Evolutionary conservation across 2,329 filamentous ascomycete species (phyloP), one percentile per base, ranked within the genome.

Genomic region (Colletotrichum sp.): DNA sequence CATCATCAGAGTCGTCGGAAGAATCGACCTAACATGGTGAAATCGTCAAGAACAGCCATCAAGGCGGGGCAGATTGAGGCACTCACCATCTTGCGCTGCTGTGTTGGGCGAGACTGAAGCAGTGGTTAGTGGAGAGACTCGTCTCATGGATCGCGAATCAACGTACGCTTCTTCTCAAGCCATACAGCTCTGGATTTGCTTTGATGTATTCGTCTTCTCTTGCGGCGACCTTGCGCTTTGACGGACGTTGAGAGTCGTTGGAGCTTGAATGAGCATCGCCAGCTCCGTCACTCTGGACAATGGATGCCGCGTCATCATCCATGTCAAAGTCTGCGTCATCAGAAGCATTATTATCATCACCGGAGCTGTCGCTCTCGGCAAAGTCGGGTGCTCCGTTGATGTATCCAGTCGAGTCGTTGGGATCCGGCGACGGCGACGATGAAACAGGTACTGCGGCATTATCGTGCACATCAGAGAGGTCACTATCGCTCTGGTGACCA

Each of bases 101-200:
- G 90, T 72, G 88, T 87, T 60, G 91, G 90, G 70, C 91, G 90
- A 72, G 89, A 89, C 90, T 92, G 79, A 61, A 34, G 57, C 26
- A 24, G 9, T 58, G 64, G 66, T 69, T 66, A 71, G 55, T 70
- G 60, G 36, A 70, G n/a, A 43, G 72, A 67, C 78, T 65, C 32
- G 57, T 65, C 15, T 32, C 70, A 72, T 57, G 66, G 57, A 67
- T 69, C 66, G 75, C 67, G 36, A 77, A 73, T 77, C 78, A 67
- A 86, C 94, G 78, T 93, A 97, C 96, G 88, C 97, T 99, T 87
- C 97, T 92, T 80, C 97, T 93, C 79, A 99, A 89, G 64, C 97
- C 97, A 87, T 99, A 99, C 10, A 99, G 89, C 86, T 98, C 96
- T 60, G 97, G 97, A 81, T 99, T 98, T 82, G 95, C 94, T 81